Evolutionary conservation across 768 basidiomycete genomes (phyloP), one percentile per base, ranked within the genome.

Genomic region (Dioszegia aurantiaca): DNA sequence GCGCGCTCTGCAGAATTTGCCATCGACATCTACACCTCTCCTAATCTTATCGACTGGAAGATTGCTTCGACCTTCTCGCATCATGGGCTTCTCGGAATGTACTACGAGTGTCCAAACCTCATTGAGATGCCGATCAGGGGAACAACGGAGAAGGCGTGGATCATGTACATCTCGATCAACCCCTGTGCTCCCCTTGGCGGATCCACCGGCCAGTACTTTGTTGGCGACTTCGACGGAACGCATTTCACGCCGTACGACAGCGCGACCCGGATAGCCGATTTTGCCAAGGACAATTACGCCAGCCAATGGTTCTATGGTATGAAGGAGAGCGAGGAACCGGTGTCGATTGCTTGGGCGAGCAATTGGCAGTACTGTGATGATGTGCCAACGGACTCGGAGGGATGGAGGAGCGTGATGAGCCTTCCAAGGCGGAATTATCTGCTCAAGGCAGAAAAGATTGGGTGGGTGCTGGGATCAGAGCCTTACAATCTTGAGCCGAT

Each of bases 201-300:
- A 4, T 66, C 64, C 8, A 64, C 59, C 27, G 59, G 48, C n/a
- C 49, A 67, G 46, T 71, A 66, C 57, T 64, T 69, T 51, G 53
- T 59, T 19, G 72, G 69, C 11, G 12, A 26, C 21, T 75, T 69
- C 55, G 45, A 69, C 47, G 71, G 69, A 30, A 67, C 61, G 0
- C 60, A 59, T 24, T 75, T 75, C 56, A 56, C 36, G 3, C 55
- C 70, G 0, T 36, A 33, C 31, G 69, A 72, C 40, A 37, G 31
- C 6, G 63, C 65, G 4, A 56, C 59, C 0, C 33, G 63, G 3
- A 28, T 65, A 16, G 45, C 58, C 23, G 65, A 67, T 31, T 72
- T 68, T 54, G 73, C 45, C 14, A 67, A 69, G 40, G 73, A 75
- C 60, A 60, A 69, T 48, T 75, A 75, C 40, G 73, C 73, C 11